A percentile compares a stretch with the other conserved stretches of the same genome.
These are phyloP conservation scores for Anethum foeniculum DNA, from an alignment of 140 eudicot species.

Conservation along the genomic window DNA sequence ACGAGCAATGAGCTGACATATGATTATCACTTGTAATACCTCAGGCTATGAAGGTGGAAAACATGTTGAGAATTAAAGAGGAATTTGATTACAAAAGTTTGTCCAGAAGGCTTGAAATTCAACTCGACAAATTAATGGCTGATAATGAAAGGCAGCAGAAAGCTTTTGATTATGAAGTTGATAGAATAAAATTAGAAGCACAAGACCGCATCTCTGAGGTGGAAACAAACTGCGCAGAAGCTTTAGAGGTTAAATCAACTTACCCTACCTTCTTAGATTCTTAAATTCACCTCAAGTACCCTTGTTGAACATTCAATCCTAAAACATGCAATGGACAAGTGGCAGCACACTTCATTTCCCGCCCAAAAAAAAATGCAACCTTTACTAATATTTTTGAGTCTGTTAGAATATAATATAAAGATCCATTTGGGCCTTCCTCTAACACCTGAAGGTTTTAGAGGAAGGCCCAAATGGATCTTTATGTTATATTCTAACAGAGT, in stretches of 20 bases:
- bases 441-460: no score
- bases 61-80: conserved; percentile 95
- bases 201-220: conserved; percentile 65
- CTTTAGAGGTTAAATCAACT: conserved; percentile 60
- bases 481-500: no score
- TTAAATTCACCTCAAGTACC: neutral
- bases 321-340: neutral
- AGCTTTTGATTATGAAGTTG: conserved; percentile 71
- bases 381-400: neutral
- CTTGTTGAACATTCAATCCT: neutral
- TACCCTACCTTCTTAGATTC: neutral
- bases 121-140: conserved; percentile 74
- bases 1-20: neutral
- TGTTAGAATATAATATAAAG: no score
- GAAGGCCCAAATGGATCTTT: no score
- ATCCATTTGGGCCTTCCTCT: no score
- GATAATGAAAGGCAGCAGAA: conserved; percentile 87
- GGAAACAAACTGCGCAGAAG: conserved; percentile 61
- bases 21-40: conserved; percentile 11
- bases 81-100: conserved; percentile 94
- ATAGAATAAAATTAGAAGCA: conserved; percentile 68
- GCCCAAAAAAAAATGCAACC: neutral
- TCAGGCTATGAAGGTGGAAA: conserved; percentile 99
- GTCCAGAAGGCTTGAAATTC: conserved; percentile 79
- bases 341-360: neutral